Evolutionary conservation across 306 rosid species (phyloP).

Genomic region (Delonix regia): DNA sequence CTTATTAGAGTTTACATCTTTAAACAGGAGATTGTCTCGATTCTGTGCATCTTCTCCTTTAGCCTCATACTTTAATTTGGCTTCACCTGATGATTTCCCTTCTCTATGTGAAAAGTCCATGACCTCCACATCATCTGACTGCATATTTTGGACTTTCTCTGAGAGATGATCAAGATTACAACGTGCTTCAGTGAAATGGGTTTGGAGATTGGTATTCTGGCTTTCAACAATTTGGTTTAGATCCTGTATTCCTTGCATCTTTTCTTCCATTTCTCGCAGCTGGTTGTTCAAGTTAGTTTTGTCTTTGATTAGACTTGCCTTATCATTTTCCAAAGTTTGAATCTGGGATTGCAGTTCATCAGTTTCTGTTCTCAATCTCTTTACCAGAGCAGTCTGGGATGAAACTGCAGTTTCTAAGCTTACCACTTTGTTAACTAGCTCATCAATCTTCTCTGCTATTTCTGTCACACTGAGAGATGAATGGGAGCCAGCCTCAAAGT

Average conservation of each 20-base stretch:
- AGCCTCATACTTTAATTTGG: slow-evolving; percentile 17
- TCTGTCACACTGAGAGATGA: slow-evolving; percentile 66
- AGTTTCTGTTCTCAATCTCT: slow-evolving; percentile 57
- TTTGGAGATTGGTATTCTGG: slow-evolving; percentile 61
- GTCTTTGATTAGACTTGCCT: slow-evolving; percentile 50
- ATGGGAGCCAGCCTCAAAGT: slow-evolving; percentile 49
- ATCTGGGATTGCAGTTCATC: slow-evolving; percentile 62
- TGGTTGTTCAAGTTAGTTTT: slow-evolving; percentile 45
- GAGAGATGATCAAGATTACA: slow-evolving; percentile 65
- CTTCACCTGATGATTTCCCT: slow-evolving; percentile 33
- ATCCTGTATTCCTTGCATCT: slow-evolving; percentile 48
- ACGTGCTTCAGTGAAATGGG: slow-evolving; percentile 67
- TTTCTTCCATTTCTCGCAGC: slow-evolving; percentile 63
- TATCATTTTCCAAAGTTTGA: slow-evolving; percentile 59
- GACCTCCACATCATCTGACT: slow-evolving; percentile 48
- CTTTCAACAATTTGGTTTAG: slow-evolving; percentile 50
- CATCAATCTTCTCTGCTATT: slow-evolving; percentile 80
- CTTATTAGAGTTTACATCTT: slow-evolving; percentile 34
- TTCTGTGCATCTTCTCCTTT: slow-evolving; percentile 32
- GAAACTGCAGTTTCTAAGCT: slow-evolving; percentile 71
- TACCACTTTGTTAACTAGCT: slow-evolving; percentile 72
- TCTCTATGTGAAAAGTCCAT: slow-evolving; percentile 28
- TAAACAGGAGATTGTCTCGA: slow-evolving; percentile 29
- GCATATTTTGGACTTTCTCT: slow-evolving; percentile 46
- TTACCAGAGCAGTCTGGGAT: slow-evolving; percentile 72